A percentile compares a stretch with the other conserved stretches of the same genome.
Evolutionary conservation across 306 rosid genomes (phyloP).

Genomic region (Dalbergia cochinchinensis): DNA sequence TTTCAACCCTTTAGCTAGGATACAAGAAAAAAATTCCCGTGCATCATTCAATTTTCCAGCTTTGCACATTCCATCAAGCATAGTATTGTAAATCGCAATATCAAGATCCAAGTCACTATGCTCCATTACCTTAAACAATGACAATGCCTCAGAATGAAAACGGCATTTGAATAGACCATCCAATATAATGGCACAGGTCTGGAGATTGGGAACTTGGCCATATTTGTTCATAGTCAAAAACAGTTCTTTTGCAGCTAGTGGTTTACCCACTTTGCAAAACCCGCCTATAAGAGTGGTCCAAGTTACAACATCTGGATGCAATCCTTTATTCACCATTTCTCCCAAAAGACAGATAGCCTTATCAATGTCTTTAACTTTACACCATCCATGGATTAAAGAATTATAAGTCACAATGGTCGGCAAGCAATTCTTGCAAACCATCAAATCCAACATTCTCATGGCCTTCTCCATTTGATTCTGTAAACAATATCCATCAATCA

Average conservation of each 20-base stretch:
- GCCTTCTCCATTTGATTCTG: conserved; percentile 28
- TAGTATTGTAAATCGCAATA: conserved; percentile 45
- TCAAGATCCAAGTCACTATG: conserved; percentile 37
- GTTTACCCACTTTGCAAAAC: conserved; percentile 1
- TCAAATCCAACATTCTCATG: conserved; percentile 28
- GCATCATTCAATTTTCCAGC: conserved; percentile 46
- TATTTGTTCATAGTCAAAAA: conserved; percentile 27
- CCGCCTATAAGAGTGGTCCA: conserved; percentile 40
- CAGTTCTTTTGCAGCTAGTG: conserved; percentile 17
- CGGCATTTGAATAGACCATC: conserved; percentile 22
- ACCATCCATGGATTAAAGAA: conserved; percentile 42
- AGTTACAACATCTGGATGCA: conserved; percentile 44
- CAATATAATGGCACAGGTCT: conserved; percentile 16
- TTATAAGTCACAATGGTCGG: conserved; percentile 44
- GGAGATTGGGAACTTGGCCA: conserved; percentile 25
- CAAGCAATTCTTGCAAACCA: conserved; percentile 7
- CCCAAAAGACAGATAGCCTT: conserved; percentile 43
- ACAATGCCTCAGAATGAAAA: conserved; percentile 14
- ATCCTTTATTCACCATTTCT: conserved; percentile 23
- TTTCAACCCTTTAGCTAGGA: conserved; percentile 45
- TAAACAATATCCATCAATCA: conserved; percentile 25
- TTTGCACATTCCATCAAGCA: conserved; percentile 46
- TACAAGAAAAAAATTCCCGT: conserved; percentile 26
- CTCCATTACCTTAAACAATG: conserved; percentile 23
- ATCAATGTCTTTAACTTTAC: conserved; percentile 37